Base-by-base conservation (phyloP, 257 asterid species). In the Agastache rugosa region DNA sequence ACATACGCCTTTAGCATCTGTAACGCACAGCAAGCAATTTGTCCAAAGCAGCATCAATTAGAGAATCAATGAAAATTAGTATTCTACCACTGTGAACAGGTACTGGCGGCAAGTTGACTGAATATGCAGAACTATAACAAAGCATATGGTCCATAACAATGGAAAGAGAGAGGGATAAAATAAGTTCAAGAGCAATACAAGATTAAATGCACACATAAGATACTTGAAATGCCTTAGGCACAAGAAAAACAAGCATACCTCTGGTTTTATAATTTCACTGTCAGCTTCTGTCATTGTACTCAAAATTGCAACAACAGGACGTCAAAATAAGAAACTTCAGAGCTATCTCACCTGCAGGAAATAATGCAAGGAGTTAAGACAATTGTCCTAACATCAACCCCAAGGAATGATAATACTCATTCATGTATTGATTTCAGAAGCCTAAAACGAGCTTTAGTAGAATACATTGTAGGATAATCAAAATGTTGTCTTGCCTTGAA, bases 1-100 rank as follows among this genome's bases (percentile, higher is more conserved):
- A 91, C 81, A 39, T 86, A 86, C 65, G 94, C 91, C 90, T 91
- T 91, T 89, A 91, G 83, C 91, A 88, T 84, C 96, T 89, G 78
- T 31, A 72, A 56, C 55, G 60, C 75, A 67, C 45, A 77, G 20
- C 47, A 59, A 29, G 77, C 23, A 72, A 73, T 37, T 31, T 48
- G 71, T 72, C 41, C 69, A 65, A 45, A 72, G 60, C 79, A 76
- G 42, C 55, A 50, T 58, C 37, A 47, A 42, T 14, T 59, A 15
- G 62, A 59, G 41, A 54, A 22, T 15, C 45, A 42, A 69, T 20
- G n/a, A 11, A 39, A 58, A 53, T 58, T 50, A 55, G 6, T 14
- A 61, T 3, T 15, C 8, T 20, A 23, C 25, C 55, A 41, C 45
- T 14, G 12, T 37, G 42, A 79, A 56, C 51, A 75, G 66, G 63